Percentiles rank a stretch among this genome's conserved stretches.
Conservation (phyloP, 1,284 basidiomycete genomes). For the Cutaneotrichosporon daszewskae region DNA sequence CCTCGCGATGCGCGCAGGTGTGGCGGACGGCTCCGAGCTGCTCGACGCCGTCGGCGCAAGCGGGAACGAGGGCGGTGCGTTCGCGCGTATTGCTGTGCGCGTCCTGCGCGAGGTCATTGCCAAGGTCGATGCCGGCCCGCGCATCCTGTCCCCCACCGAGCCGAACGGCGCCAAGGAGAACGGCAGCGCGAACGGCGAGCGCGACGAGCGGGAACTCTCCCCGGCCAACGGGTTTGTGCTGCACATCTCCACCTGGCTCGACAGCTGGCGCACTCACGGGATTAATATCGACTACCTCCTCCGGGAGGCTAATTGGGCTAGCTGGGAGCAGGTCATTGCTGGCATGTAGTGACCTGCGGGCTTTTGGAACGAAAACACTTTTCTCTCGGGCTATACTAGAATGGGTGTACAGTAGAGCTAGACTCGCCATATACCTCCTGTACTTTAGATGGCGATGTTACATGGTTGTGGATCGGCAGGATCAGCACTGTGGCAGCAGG, state of each 20-base stretch:
- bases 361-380: no score
- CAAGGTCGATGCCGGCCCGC: conserved; percentile 19
- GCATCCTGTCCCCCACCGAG: neutral
- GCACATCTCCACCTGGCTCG: conserved; percentile 26
- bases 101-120: conserved; percentile 26
- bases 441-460: no score
- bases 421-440: no score
- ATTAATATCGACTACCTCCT: conserved; percentile 34
- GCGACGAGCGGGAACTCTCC: conserved; percentile 5
- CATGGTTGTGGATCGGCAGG: no score
- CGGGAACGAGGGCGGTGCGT: conserved; percentile 13
- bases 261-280: conserved; percentile 22
- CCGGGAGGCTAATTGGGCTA: conserved; percentile 34
- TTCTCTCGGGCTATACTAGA: no score
- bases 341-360: no score
- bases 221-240: conserved; percentile 7
- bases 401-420: no score
- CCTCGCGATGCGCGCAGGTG: conserved; percentile 29
- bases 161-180: conserved; percentile 4
- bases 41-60: conserved; percentile 29
- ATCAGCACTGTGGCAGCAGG: no score
- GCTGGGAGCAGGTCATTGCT: conserved; percentile 33
- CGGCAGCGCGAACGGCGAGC: conserved; percentile 3
- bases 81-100: conserved; percentile 26
- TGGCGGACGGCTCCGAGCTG: conserved; percentile 37